These are phyloP conservation scores for Diplodia corticola DNA, from an alignment of 2,329 filamentous ascomycete genomes.

Conservation along the genomic window DNA sequence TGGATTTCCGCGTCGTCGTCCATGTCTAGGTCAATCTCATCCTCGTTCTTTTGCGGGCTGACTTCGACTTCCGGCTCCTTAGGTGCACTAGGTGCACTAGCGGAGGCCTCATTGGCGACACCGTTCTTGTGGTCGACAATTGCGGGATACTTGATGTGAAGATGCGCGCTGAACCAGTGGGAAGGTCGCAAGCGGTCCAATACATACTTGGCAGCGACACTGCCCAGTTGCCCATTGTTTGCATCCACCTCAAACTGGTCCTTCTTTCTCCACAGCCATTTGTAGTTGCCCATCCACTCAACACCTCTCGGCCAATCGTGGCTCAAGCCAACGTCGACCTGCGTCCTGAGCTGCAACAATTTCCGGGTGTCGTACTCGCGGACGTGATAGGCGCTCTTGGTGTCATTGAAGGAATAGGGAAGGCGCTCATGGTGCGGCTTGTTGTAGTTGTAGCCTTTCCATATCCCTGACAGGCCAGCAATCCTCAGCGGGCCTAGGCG, in stretches of 20 bases:
- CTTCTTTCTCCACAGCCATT: constrained; percentile 71
- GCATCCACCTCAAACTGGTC: constrained; percentile 75
- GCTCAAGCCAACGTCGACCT: constrained; percentile 87
- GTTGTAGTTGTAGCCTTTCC: constrained; percentile 86
- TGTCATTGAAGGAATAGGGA: constrained; percentile 75
- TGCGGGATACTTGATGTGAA: constrained; percentile 86
- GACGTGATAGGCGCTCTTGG: constrained; percentile 84
- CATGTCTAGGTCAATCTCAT: constrained; percentile 60
- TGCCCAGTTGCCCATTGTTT: constrained; percentile 73
- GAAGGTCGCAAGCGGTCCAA: constrained; percentile 78
- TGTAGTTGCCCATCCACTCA: constrained; percentile 73
- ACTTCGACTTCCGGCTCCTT: neutral
- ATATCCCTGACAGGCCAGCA: constrained; percentile 88
- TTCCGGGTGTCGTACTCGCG: constrained; percentile 90
- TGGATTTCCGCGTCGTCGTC: constrained; percentile 35
- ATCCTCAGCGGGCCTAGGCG: constrained; percentile 83
- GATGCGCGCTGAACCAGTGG: constrained; percentile 87
- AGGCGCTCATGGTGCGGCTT: constrained; percentile 82
- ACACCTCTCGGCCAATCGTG: constrained; percentile 93
- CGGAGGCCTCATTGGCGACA: constrained; percentile 19
- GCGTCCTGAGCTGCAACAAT: constrained; percentile 77
- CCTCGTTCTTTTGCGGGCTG: constrained; percentile 54
- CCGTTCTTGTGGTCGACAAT: constrained; percentile 50
- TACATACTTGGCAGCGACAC: constrained; percentile 73
- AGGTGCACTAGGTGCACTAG: neutral